Conservation (phyloP, 352 stramenopile genomes). For the Pythium dissimile region DNA sequence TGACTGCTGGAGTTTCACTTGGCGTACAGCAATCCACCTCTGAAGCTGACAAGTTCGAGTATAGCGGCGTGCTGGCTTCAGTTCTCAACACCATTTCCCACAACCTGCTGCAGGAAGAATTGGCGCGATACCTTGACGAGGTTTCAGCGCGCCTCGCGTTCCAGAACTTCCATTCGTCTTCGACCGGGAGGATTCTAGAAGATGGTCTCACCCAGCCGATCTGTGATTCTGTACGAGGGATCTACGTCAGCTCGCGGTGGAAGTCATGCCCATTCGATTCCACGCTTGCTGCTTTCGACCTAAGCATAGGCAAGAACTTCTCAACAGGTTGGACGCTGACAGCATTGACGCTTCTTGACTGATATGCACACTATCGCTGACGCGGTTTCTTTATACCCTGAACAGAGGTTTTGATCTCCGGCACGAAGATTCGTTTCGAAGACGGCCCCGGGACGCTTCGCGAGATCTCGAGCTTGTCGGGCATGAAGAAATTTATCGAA, state of each 20-base stretch:
- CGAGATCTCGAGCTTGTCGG: constrained; percentile 57
- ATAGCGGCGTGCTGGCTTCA: constrained; percentile 43
- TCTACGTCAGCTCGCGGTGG: constrained; percentile 76
- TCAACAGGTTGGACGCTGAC: constrained; percentile 37
- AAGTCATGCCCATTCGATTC: constrained; percentile 79
- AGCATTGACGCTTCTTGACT: not conserved
- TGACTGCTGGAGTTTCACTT: constrained; percentile 18
- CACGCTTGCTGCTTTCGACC: constrained; percentile 74
- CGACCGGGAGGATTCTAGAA: constrained; percentile 64
- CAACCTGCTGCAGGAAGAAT: constrained; percentile 76
- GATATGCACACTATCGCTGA: not conserved
- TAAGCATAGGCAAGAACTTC: constrained; percentile 84
- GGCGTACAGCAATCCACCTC: not conserved
- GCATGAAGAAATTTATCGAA: constrained; percentile 67
- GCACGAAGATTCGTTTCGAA: constrained; percentile 73
- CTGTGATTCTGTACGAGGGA: constrained; percentile 76
- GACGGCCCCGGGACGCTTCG: constrained; percentile 51
- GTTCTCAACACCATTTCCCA: constrained; percentile 70
- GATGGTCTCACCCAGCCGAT: constrained; percentile 77
- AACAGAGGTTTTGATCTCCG: constrained; percentile 71
- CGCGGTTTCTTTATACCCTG: not conserved
- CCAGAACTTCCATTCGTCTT: constrained; percentile 51
- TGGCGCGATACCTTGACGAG: constrained; percentile 64
- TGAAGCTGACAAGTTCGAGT: constrained; percentile 40
- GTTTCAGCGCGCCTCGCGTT: constrained; percentile 61